Conservation (phyloP, 202 grass and related monocot genomes). For the Schoenoplectus tabernaemontani region DNA sequence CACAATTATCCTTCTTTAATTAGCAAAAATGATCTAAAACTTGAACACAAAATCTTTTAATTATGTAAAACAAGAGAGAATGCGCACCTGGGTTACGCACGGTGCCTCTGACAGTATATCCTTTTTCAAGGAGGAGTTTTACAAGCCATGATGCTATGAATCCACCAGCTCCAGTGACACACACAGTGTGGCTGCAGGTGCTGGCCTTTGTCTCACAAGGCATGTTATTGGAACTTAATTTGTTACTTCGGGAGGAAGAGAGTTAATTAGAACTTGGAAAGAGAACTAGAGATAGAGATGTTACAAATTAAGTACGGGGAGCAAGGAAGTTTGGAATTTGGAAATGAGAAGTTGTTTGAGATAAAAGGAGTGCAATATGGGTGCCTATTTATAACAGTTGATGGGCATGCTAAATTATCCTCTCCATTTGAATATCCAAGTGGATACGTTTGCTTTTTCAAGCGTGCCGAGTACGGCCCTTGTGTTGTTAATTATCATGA, state of each 20-base stretch:
- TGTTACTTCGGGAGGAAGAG: neutral
- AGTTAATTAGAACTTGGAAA: neutral
- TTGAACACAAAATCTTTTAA: neutral
- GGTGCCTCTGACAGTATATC: slow-evolving; percentile 30
- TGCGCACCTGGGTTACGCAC: slow-evolving; percentile 27
- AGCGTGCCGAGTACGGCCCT: neutral
- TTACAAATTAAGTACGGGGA: neutral
- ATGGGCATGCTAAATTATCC: neutral
- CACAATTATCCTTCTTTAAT: neutral
- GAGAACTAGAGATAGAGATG: neutral
- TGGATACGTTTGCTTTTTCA: neutral
- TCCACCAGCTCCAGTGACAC: slow-evolving; percentile 38
- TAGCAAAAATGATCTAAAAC: neutral
- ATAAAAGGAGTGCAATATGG: neutral
- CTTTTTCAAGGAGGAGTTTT: slow-evolving; percentile 31
- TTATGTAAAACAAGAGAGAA: neutral
- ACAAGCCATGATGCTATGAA: slow-evolving; percentile 39
- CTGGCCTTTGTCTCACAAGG: neutral
- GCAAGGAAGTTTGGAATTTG: neutral
- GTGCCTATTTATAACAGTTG: neutral
- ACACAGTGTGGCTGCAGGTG: neutral
- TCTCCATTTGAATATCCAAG: neutral
- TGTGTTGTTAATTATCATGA: no score
- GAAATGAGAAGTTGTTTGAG: neutral
- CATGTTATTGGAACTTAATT: neutral